These are phyloP conservation scores for Hypoxylon fuscum DNA, from an alignment of 495 filamentous ascomycete species.

Conservation along the genomic window DNA sequence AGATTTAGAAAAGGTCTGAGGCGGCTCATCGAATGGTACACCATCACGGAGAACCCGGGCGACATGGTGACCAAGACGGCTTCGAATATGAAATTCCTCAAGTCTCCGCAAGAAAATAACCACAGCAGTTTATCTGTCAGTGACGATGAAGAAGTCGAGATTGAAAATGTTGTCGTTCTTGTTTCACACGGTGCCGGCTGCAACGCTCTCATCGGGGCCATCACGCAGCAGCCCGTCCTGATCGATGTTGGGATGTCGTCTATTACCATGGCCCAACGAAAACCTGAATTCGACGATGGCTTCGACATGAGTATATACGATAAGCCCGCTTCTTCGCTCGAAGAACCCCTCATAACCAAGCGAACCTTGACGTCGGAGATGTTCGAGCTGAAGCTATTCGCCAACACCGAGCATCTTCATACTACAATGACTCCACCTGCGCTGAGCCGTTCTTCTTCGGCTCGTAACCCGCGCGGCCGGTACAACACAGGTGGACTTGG, in stretches of 20 bases:
- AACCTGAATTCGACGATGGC: constrained; percentile 50
- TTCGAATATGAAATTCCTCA: constrained; percentile 24
- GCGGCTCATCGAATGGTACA: constrained; percentile 83
- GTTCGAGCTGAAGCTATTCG: constrained; percentile 80
- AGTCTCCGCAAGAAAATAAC: constrained; percentile 40
- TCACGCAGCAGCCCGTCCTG: constrained; percentile 88
- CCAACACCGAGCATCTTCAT: constrained; percentile 83
- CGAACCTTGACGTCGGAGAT: constrained; percentile 43
- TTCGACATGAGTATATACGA: constrained; percentile 27
- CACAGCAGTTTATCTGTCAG: constrained; percentile 17
- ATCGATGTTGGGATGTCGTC: constrained; percentile 90
- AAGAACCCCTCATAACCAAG: constrained; percentile 35
- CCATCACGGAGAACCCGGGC: constrained; percentile 59
- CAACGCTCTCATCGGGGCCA: constrained; percentile 91
- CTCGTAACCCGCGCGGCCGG: constrained; percentile 28
- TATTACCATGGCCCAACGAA: constrained; percentile 86
- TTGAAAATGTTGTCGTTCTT: constrained; percentile 84
- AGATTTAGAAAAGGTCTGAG: constrained; percentile 81
- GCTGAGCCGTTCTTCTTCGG: constrained; percentile 34
- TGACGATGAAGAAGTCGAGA: constrained; percentile 62
- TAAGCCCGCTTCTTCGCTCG: constrained; percentile 41
- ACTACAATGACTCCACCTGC: constrained; percentile 52
- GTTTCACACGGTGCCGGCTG: constrained; percentile 98
- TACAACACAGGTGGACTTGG: constrained; percentile 17
- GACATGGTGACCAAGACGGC: constrained; percentile 51